phyloP scores from a whole-genome alignment of 345 rosid species.

The Citropsis articulata region DNA sequence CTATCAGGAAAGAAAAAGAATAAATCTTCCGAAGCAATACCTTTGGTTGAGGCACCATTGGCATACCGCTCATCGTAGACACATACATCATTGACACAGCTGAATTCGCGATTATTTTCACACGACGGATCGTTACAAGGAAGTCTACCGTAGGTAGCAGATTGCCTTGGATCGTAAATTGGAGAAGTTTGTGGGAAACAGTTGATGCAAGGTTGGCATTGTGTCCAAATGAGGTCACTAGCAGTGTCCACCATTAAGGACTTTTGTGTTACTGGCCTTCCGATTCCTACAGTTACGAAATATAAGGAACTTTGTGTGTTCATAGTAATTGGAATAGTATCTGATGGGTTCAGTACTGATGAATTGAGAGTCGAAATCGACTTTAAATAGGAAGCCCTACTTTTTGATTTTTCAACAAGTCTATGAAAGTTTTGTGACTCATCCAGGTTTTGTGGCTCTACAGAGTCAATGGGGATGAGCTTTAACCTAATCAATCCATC shows the following conservation, averaged over 20 bases:
- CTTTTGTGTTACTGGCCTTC: too few relatives aligned
- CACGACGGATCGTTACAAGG: constrained; percentile 22
- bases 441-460: neutral
- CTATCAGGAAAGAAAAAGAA: neutral
- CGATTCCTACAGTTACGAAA: too few relatives aligned
- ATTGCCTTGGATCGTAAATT: constrained; percentile 6
- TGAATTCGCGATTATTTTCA: neutral
- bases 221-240: constrained; percentile 21
- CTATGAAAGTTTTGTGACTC: neutral
- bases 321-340: too few relatives aligned
- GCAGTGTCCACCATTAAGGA: neutral
- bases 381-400: neutral
- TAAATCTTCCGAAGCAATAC: constrained; percentile 12
- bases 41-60: constrained; percentile 1
- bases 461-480: neutral
- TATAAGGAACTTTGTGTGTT: too few relatives aligned
- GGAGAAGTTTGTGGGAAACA: constrained; percentile 13
- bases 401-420: neutral
- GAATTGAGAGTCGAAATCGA: neutral
- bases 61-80: constrained; percentile 5
- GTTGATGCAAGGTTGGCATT: constrained; percentile 21
- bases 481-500: neutral
- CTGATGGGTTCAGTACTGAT: too few relatives aligned
- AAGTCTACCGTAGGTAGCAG: neutral
- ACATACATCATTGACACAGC: constrained; percentile 13